Percentiles rank a stretch among this genome's conserved stretches.
These are phyloP conservation scores for Crithidia thermophila DNA, from an alignment of 208 protist genomes.

Conservation along the genomic window DNA sequence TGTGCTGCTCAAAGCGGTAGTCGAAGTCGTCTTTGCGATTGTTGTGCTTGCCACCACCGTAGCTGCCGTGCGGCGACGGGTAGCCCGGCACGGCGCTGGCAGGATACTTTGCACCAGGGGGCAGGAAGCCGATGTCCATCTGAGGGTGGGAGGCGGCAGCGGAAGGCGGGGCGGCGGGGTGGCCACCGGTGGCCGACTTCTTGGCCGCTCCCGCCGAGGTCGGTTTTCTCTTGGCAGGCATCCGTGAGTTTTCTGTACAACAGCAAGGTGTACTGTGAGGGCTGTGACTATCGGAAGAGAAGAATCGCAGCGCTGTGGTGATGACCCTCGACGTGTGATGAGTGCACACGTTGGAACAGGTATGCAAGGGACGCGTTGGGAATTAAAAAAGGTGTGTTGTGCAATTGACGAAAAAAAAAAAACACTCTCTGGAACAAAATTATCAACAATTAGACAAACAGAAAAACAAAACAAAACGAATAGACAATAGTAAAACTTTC, in stretches of 20 bases:
- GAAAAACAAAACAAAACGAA: no score
- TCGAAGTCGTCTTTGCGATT: constrained; percentile 49
- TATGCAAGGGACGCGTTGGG: no score
- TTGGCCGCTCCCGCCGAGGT: not conserved
- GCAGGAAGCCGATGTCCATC: constrained; percentile 49
- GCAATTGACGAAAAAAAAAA: no score
- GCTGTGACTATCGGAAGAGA: not conserved
- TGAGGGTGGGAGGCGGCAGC: constrained; percentile 22
- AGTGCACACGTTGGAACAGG: no score
- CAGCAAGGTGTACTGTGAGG: no score
- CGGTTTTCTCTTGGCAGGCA: constrained; percentile 7
- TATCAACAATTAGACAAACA: no score
- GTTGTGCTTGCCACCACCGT: not conserved
- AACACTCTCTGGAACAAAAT: no score
- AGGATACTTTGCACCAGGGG: constrained; percentile 43
- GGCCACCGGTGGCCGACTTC: not conserved
- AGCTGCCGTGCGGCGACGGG: constrained; percentile 2
- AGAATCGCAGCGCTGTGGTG: no score
- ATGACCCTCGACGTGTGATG: no score
- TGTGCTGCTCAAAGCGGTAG: constrained; percentile 71
- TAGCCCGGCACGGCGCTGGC: not conserved
- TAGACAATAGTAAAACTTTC: no score
- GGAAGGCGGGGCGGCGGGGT: not conserved
- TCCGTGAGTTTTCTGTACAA: no score
- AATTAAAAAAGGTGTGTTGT: no score